phyloP scores from a whole-genome alignment of 1,284 basidiomycete genomes.

The Fomitopsis palustris region DNA sequence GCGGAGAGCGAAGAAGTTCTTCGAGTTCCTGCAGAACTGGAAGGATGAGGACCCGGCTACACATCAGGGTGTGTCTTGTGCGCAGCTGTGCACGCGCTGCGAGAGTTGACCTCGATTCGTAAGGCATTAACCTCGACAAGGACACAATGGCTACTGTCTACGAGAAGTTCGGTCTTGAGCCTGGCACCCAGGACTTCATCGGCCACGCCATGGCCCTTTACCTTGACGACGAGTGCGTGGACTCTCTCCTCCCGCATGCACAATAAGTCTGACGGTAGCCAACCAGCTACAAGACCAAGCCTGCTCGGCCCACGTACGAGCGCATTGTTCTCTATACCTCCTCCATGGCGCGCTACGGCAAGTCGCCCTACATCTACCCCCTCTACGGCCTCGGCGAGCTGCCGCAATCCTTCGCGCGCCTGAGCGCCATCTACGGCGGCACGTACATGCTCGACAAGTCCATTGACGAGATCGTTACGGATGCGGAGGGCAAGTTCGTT shows the following conservation, averaged over 20 bases:
- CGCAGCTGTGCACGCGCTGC: neutral
- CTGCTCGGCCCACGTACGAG: conserved; percentile 89
- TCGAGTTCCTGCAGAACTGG: conserved; percentile 96
- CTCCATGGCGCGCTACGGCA: conserved; percentile 99
- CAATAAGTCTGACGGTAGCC: neutral
- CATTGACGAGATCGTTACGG: conserved; percentile 89
- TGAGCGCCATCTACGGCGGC: conserved; percentile 98
- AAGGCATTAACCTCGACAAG: conserved; percentile 83
- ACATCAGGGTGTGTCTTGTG: conserved; percentile 71
- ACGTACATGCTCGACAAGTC: conserved; percentile 99
- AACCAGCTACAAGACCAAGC: conserved; percentile 85
- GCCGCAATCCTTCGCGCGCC: conserved; percentile 96
- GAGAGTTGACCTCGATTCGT: neutral
- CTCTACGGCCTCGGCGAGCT: conserved; percentile 98
- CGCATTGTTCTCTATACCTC: conserved; percentile 97
- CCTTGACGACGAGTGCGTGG: conserved; percentile 90
- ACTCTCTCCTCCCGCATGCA: neutral
- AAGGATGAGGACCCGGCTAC: conserved; percentile 92
- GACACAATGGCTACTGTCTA: conserved; percentile 93
- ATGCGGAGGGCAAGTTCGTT: conserved; percentile 84
- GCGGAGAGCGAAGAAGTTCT: conserved; percentile 97
- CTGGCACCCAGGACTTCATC: conserved; percentile 98
- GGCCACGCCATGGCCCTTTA: conserved; percentile 99
- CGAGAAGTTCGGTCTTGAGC: conserved; percentile 95
- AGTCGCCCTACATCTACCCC: conserved; percentile 99